Percentiles rank a stretch among this genome's conserved stretches.
Evolutionary conservation across 2,329 filamentous ascomycete species (phyloP).

Genomic region (Alternaria sp.): DNA sequence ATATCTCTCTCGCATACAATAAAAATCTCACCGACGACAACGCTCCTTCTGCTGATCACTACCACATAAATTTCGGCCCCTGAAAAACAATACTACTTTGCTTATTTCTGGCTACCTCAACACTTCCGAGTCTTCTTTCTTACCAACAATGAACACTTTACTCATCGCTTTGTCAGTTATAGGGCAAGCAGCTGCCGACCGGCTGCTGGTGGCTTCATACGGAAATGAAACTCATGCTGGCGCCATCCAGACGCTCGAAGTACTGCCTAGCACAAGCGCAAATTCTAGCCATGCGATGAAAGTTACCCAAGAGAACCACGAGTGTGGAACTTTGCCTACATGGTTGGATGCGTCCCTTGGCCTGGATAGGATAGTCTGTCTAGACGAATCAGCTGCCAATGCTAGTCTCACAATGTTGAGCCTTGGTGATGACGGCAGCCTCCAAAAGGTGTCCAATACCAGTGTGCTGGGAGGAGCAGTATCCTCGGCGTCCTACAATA

Average conservation of each 20-base stretch:
- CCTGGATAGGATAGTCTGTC: constrained; percentile 64
- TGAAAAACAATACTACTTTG: background rate
- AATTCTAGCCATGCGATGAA: constrained; percentile 47
- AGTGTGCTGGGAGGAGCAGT: constrained; percentile 54
- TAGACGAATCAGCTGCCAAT: constrained; percentile 67
- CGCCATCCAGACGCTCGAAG: constrained; percentile 53
- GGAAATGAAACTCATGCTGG: constrained; percentile 38
- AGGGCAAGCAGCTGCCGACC: constrained; percentile 9
- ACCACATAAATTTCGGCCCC: background rate
- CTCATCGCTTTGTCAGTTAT: constrained; percentile 28
- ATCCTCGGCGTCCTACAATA: constrained; percentile 53
- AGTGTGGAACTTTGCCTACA: constrained; percentile 65
- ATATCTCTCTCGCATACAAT: background rate
- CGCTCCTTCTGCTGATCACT: background rate
- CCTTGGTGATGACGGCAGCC: constrained; percentile 44
- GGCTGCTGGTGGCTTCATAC: constrained; percentile 58
- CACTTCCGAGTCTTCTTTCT: background rate
- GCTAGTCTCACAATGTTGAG: constrained; percentile 43
- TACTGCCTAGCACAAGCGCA: constrained; percentile 5
- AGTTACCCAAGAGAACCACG: constrained; percentile 55
- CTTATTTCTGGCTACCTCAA: background rate
- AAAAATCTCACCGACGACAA: background rate
- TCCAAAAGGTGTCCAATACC: constrained; percentile 48
- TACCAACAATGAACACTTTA: constrained; percentile 11
- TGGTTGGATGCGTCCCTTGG: constrained; percentile 68